Conservation (phyloP, 805 yeast species). For the Lachancea sp. region DNA sequence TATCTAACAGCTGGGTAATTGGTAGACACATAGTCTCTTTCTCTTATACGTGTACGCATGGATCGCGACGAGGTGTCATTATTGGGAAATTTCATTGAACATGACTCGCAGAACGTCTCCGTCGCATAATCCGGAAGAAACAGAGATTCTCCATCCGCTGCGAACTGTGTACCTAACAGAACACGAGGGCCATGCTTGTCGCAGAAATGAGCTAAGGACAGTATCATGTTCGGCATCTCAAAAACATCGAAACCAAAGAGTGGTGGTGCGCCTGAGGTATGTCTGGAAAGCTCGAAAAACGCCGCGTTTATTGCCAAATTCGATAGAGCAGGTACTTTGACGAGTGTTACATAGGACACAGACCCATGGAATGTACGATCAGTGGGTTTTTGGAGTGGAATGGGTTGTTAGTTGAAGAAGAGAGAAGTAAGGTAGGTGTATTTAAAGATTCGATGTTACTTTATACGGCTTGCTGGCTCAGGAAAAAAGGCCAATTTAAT, state of each 20-base stretch:
- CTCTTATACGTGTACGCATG: conserved; percentile 27
- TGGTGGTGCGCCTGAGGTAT: not conserved
- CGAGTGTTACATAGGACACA: too few species aligned
- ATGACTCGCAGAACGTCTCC: conserved; percentile 52
- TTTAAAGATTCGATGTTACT: too few species aligned
- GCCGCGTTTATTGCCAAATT: not conserved
- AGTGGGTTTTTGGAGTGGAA: too few species aligned
- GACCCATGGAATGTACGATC: too few species aligned
- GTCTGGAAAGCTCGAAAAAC: not conserved
- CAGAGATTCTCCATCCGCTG: conserved; percentile 22
- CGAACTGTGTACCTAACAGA: conserved; percentile 54
- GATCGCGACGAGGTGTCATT: conserved; percentile 24
- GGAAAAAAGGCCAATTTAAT: too few species aligned
- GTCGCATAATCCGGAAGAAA: conserved; percentile 38
- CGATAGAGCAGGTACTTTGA: too few species aligned
- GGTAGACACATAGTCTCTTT: conserved; percentile 41
- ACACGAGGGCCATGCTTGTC: conserved; percentile 72
- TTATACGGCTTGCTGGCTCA: too few species aligned
- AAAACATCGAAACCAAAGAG: not conserved
- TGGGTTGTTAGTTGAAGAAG: too few species aligned
- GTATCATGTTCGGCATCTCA: conserved; percentile 18
- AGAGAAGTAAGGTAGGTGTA: too few species aligned
- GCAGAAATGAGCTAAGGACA: conserved; percentile 64
- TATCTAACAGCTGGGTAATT: conserved; percentile 55
- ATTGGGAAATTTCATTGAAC: conserved; percentile 49